Evolutionary conservation across 2,329 filamentous ascomycete species (phyloP).

Genomic region (Furcasterigmium furcatum): DNA sequence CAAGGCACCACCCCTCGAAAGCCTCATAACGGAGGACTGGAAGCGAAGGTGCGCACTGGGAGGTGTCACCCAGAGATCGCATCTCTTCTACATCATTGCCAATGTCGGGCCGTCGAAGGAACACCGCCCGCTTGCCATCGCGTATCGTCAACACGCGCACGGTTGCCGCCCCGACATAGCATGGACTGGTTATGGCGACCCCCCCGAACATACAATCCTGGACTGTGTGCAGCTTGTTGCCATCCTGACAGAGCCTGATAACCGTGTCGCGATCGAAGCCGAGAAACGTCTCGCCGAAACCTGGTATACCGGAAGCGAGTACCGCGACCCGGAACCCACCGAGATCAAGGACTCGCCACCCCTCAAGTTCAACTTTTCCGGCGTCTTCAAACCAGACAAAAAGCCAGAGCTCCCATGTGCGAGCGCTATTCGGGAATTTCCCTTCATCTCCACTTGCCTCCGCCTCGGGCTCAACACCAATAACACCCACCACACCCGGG

Average conservation of each 20-base stretch:
- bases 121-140: constrained; percentile 4
- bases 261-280: constrained; percentile 4
- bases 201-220: too few species aligned
- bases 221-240: too few species aligned
- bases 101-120: background rate
- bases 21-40: too few species aligned
- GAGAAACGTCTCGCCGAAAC: background rate
- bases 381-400: too few species aligned
- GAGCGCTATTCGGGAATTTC: constrained; percentile 3
- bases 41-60: too few species aligned
- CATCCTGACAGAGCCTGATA: background rate
- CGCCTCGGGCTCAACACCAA: constrained; percentile 1
- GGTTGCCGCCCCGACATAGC: background rate
- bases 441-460: constrained; percentile 5
- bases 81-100: constrained; percentile 5
- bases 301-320: background rate
- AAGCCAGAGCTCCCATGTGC: too few species aligned
- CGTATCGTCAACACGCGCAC: constrained; percentile 4
- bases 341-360: constrained; percentile 3
- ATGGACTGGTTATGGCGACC: too few species aligned
- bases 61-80: too few species aligned
- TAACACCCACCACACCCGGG: background rate
- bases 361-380: background rate
- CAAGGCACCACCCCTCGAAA: too few species aligned
- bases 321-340: background rate